Conservation (phyloP, 352 stramenopile genomes). For the Phytophthora ohioensis region DNA sequence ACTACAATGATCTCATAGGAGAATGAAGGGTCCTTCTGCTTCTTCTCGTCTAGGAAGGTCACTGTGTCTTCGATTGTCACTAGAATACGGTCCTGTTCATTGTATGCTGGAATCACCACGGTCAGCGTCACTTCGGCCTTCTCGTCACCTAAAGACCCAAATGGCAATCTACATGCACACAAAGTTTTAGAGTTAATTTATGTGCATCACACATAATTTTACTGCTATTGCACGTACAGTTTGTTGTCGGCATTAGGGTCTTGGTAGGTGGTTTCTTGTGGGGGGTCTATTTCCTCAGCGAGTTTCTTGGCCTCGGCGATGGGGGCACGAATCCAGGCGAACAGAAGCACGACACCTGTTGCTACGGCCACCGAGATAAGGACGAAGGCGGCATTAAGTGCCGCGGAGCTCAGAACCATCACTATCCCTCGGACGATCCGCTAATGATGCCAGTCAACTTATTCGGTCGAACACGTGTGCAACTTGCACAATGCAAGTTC, state of each 20-base stretch:
- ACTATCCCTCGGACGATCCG: neutral
- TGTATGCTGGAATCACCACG: constrained; percentile 95
- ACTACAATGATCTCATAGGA: constrained; percentile 93
- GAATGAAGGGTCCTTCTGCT: constrained; percentile 50
- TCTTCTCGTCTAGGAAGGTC: constrained; percentile 84
- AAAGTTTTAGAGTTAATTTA: constrained; percentile 7
- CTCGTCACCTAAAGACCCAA: constrained; percentile 72
- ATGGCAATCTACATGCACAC: constrained; percentile 47
- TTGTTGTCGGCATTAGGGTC: constrained; percentile 57
- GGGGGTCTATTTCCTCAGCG: constrained; percentile 52
- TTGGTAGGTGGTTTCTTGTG: constrained; percentile 64
- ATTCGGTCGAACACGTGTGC: constrained; percentile 24
- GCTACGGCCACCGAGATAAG: constrained; percentile 35
- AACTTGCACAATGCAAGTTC: constrained; percentile 10
- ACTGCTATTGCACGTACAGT: constrained; percentile 33
- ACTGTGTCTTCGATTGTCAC: constrained; percentile 92
- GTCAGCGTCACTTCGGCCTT: constrained; percentile 72
- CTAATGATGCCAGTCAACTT: constrained; percentile 13
- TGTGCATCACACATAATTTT: neutral
- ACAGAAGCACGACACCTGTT: constrained; percentile 40
- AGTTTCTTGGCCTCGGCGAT: constrained; percentile 66
- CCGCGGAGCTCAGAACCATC: constrained; percentile 24
- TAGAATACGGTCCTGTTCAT: constrained; percentile 93
- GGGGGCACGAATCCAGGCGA: constrained; percentile 68
- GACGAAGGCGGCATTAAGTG: constrained; percentile 31